phyloP scores from a whole-genome alignment of 108 stramenopile genomes.

The Skeletonema potamos region DNA sequence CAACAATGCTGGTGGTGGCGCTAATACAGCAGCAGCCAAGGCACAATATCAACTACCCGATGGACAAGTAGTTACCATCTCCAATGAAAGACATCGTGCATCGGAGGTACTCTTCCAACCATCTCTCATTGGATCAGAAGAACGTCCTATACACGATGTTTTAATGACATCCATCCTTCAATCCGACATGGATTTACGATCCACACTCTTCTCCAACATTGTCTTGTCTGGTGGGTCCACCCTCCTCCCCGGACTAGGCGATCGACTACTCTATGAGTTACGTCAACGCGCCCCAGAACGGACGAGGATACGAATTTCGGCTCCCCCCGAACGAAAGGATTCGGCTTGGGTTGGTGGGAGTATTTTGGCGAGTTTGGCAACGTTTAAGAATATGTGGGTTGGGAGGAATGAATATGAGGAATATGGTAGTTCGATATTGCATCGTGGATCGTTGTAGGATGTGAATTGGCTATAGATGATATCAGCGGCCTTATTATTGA shows the following conservation, averaged over 20 bases:
- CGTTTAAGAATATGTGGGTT: slow-evolving; percentile 99
- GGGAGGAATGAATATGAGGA: slow-evolving; percentile 93
- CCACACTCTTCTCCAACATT: slow-evolving; percentile 92
- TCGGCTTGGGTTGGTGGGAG: slow-evolving; percentile 95
- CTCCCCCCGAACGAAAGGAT: slow-evolving; percentile 89
- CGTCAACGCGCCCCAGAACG: slow-evolving; percentile 76
- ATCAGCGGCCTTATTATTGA: too few species aligned
- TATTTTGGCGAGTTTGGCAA: slow-evolving; percentile 96
- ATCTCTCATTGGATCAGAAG: slow-evolving; percentile 90
- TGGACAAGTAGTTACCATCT: slow-evolving; percentile 78
- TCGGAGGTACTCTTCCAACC: slow-evolving; percentile 95
- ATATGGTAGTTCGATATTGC: slow-evolving; percentile 82
- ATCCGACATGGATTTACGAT: slow-evolving; percentile 91
- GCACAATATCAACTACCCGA: slow-evolving; percentile 91
- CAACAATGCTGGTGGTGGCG: neutral
- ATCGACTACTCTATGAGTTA: slow-evolving; percentile 94
- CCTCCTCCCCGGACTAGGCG: slow-evolving; percentile 91
- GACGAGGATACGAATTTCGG: slow-evolving; percentile 89
- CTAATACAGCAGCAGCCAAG: slow-evolving; percentile 40
- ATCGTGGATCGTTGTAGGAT: slow-evolving; percentile 68
- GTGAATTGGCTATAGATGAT: neutral
- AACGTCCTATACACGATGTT: slow-evolving; percentile 84
- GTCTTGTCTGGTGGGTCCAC: slow-evolving; percentile 96
- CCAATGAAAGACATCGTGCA: slow-evolving; percentile 89
- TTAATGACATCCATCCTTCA: slow-evolving; percentile 85